phyloP scores from a whole-genome alignment of 192 early-diverging fungal species.

The Coemansia sp. region DNA sequence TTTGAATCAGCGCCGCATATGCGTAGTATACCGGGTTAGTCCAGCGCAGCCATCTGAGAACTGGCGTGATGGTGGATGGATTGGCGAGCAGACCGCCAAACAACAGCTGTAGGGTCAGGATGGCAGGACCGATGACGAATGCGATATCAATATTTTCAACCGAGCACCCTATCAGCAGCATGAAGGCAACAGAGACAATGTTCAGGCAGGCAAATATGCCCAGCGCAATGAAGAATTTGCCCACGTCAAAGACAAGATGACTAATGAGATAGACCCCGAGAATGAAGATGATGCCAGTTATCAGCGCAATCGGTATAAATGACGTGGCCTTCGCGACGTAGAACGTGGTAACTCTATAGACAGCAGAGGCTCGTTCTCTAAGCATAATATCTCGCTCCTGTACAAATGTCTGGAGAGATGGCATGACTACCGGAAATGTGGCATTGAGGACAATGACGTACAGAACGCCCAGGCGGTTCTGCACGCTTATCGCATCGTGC shows the following conservation, averaged over 20 bases:
- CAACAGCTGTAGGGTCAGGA: conserved; percentile 46
- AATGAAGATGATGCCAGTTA: conserved; percentile 35
- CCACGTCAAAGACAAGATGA: conserved; percentile 28
- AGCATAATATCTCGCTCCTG: conserved; percentile 58
- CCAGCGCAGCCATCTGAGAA: conserved; percentile 53
- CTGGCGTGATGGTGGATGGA: conserved; percentile 39
- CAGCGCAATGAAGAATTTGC: conserved; percentile 46
- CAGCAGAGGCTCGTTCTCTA: conserved; percentile 61
- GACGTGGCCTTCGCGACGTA: conserved; percentile 64
- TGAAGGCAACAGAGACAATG: conserved; percentile 47
- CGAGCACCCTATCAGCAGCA: conserved; percentile 45
- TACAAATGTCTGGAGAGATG: conserved; percentile 40
- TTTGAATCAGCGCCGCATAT: conserved; percentile 45
- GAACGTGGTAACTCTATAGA: conserved; percentile 62
- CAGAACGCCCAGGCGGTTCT: conserved; percentile 52
- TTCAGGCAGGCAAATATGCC: conserved; percentile 36
- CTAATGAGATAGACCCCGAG: conserved; percentile 46
- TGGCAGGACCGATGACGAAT: conserved; percentile 43
- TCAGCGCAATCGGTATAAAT: conserved; percentile 43
- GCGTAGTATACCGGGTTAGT: conserved; percentile 48
- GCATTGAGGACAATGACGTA: conserved; percentile 55
- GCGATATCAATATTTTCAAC: conserved; percentile 39
- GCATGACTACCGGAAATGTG: conserved; percentile 62
- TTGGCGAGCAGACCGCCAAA: conserved; percentile 55
- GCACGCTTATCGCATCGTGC: conserved; percentile 46